Percentiles rank a stretch among this genome's conserved stretches.
These are phyloP conservation scores for Leptoxyphium fumago DNA, from an alignment of 2,329 filamentous ascomycete species.

Conservation along the genomic window DNA sequence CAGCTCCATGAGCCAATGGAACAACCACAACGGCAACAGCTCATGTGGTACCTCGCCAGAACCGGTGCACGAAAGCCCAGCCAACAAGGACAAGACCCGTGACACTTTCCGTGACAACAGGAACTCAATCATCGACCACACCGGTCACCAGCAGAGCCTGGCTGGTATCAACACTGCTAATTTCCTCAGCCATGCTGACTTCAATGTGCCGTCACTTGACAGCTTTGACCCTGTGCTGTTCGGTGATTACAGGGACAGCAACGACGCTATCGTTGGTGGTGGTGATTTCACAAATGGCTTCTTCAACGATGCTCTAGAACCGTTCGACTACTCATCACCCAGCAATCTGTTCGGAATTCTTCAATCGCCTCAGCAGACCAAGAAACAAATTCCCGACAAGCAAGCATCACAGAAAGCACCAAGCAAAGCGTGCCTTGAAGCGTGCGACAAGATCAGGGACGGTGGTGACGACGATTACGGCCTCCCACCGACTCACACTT, in stretches of 20 bases:
- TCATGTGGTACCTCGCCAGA: conserved; percentile 64
- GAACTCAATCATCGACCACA: conserved; percentile 28
- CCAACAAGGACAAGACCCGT: conserved; percentile 32
- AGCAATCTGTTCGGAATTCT: conserved; percentile 50
- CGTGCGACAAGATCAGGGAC: conserved; percentile 63
- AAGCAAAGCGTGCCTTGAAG: conserved; percentile 49
- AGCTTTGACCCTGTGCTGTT: conserved; percentile 87
- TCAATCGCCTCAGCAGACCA: conserved; percentile 21
- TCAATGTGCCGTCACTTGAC: conserved; percentile 32
- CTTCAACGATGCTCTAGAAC: conserved; percentile 44
- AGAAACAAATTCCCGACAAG: conserved; percentile 5
- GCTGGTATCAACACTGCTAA: not conserved
- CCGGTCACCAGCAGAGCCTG: conserved; percentile 4
- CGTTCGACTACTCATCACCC: conserved; percentile 59
- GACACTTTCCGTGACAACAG: conserved; percentile 40
- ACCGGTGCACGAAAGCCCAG: conserved; percentile 56
- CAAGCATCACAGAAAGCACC: conserved; percentile 6
- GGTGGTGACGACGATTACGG: conserved; percentile 48
- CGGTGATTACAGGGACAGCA: conserved; percentile 79
- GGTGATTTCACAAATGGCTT: conserved; percentile 64
- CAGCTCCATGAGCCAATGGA: conserved; percentile 36
- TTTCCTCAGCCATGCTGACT: conserved; percentile 11
- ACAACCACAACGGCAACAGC: conserved; percentile 46
- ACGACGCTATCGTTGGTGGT: conserved; percentile 59
- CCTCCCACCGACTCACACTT: conserved; percentile 6